phyloP scores from a whole-genome alignment of 306 rosid species.

The Pachyrhizus erosus region DNA sequence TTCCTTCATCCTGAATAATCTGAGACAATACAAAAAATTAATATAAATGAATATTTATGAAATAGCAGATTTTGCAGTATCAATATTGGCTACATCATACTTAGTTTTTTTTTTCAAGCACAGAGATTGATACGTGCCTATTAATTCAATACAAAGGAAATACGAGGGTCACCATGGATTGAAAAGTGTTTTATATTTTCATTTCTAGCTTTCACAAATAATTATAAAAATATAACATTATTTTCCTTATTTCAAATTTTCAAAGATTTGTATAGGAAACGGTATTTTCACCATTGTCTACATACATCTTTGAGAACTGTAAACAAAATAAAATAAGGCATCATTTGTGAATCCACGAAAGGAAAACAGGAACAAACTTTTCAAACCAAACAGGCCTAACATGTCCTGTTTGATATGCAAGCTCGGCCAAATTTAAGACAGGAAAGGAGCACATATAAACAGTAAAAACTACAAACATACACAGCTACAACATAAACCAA shows the following conservation, averaged over 20 bases:
- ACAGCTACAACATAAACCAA: slow-evolving; percentile 15
- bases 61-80: too few species aligned
- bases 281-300: neutral
- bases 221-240: neutral
- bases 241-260: neutral
- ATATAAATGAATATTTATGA: too few species aligned
- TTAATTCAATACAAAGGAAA: neutral
- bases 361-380: neutral
- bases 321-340: neutral
- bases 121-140: neutral
- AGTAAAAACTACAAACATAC: neutral
- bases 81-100: neutral
- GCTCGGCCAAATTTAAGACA: neutral
- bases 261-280: neutral
- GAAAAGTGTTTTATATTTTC: neutral
- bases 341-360: neutral
- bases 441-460: neutral
- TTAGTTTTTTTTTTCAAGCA: neutral
- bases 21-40: neutral
- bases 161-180: neutral
- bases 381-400: neutral
- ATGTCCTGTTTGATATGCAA: neutral
- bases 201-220: neutral
- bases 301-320: neutral
- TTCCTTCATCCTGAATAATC: neutral